Base-by-base conservation (phyloP, 2,329 filamentous ascomycete species). In the Trichophaea hybrida region DNA sequence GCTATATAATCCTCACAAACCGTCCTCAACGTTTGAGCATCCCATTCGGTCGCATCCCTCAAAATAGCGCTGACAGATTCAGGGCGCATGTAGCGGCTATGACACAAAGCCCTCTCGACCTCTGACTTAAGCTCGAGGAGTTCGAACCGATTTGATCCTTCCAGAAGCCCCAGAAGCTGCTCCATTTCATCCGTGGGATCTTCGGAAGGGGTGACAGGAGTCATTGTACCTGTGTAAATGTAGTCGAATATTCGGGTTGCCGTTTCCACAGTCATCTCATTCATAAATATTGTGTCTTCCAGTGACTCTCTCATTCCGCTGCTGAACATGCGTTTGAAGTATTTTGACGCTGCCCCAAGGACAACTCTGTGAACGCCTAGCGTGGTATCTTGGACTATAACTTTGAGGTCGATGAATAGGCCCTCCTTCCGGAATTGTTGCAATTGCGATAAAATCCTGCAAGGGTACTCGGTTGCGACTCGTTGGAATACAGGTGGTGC, bases 181-280 rank as follows among this genome's bases (percentile, higher is more conserved):
- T 65, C 61, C 5, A 62, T 54, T 24, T 44, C 10, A 44, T 37
- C 34, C 31, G 56, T 50, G 37, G 33, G 58, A 4, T 56, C 38
- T 37, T 53, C 57, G 5, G 58, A 49, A n/a, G 17, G 24, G 37
- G 32, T n/a, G 1, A 6, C 10, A 35, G 34, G 24, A 24, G 24
- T n/a, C 10, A 55, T 32, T n/a, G 13, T 5, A 24, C 60, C 62
- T 3, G 57, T 60, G 35, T 65, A 65, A n/a, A 65, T 60, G 10
- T 59, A 65, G 33, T 62, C 57, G 12, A 65, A 33, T 12, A 65
- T 31, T 31, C 52, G 56, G 24, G 24, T 24, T 24, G 24, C 24
- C 8, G 63, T 60, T 10, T 24, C 12, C 13, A 54, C 40, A 15
- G 55, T 44, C 17, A 61, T 56, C 40, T 24, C 32, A 5, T 44